Percentiles rank a stretch among this genome's conserved stretches.
These are phyloP conservation scores for Pelargonium fulgidum DNA, from an alignment of 441 rosid species.

Conservation along the genomic window DNA sequence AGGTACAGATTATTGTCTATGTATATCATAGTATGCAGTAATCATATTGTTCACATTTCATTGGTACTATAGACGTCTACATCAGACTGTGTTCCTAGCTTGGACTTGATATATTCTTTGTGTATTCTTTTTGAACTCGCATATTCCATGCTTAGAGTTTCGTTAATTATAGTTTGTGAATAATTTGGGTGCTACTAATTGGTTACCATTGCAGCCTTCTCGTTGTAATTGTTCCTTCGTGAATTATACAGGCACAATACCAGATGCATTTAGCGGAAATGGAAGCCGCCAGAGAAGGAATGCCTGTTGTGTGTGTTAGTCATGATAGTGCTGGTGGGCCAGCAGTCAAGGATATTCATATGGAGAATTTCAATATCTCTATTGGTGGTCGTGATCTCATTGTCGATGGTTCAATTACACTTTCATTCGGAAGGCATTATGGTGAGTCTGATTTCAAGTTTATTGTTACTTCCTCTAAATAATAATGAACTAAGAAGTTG, in stretches of 20 bases:
- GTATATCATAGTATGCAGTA: neutral
- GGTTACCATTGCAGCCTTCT: neutral
- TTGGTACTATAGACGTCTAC: neutral
- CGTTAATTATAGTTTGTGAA: neutral
- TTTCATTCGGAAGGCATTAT: constrained; percentile 90
- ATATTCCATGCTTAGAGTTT: neutral
- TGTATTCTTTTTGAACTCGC: neutral
- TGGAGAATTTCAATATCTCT: constrained; percentile 86
- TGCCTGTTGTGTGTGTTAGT: constrained; percentile 79
- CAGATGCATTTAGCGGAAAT: constrained; percentile 89
- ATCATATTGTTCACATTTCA: neutral
- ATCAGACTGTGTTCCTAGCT: neutral
- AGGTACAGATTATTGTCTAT: constrained; percentile 34
- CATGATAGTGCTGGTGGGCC: constrained; percentile 68
- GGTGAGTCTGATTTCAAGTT: constrained; percentile 43
- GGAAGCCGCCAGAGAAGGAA: constrained; percentile 89
- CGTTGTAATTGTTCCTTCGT: constrained; percentile 4
- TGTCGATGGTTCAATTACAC: constrained; percentile 76
- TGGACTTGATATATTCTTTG: neutral
- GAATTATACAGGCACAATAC: constrained; percentile 59
- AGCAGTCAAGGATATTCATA: constrained; percentile 71
- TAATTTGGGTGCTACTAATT: neutral
- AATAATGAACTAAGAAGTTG: neutral
- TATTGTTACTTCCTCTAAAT: constrained; percentile 6
- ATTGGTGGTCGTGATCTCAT: constrained; percentile 98